Evolutionary conservation across 2,329 filamentous ascomycete species (phyloP).

Genomic region (Aspergillus flavus): DNA sequence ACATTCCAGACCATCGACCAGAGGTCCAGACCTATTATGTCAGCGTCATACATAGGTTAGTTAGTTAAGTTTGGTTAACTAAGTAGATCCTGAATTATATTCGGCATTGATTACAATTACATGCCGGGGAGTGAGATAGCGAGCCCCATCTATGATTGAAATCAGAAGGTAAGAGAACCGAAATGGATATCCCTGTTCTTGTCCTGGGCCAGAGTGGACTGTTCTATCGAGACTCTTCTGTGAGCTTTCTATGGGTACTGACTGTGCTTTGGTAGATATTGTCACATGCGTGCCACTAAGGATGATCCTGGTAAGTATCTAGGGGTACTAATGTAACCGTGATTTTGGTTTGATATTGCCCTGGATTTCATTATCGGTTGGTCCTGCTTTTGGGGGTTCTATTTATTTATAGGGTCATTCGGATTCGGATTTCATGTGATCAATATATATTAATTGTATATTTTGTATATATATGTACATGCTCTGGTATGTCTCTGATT

Average conservation of each 20-base stretch:
- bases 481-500: background rate
- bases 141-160: no score
- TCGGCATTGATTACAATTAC: no score
- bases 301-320: background rate
- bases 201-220: background rate
- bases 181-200: background rate
- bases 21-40: background rate
- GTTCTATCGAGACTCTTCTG: background rate
- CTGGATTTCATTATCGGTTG: background rate
- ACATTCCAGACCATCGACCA: background rate
- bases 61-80: no score
- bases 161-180: background rate
- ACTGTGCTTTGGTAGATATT: background rate
- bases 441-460: background rate
- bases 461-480: background rate
- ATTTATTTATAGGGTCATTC: background rate
- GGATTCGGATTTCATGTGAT: background rate
- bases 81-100: no score
- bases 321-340: background rate
- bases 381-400: background rate
- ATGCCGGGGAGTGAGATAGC: background rate
- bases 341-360: background rate
- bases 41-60: background rate
- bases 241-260: background rate
- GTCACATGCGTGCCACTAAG: background rate